A percentile compares a stretch with the other conserved stretches of the same genome.
Conservation (phyloP, 2,329 filamentous ascomycete genomes). For the Aureobasidium musti region DNA sequence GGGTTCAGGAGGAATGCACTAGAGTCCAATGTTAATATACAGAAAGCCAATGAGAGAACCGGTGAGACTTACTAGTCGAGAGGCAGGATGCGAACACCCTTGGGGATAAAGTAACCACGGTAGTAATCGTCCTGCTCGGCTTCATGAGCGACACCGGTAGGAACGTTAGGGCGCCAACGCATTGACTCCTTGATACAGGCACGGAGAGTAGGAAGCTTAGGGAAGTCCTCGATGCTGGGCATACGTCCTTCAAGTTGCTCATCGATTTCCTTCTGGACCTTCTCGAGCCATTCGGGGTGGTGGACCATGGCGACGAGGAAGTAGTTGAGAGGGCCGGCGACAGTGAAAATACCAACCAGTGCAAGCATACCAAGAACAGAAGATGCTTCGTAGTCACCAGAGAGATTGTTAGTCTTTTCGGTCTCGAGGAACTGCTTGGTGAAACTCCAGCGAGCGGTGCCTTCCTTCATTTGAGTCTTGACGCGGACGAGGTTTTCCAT, state of each 20-base stretch:
- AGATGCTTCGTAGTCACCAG: constrained; percentile 43
- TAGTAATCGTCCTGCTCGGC: constrained; percentile 56
- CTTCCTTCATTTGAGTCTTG: constrained; percentile 45
- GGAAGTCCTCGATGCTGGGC: constrained; percentile 46
- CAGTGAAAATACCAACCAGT: constrained; percentile 42
- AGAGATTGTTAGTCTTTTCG: constrained; percentile 39
- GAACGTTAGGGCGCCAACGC: constrained; percentile 55
- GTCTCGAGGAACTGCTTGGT: constrained; percentile 50
- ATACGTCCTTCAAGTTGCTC: constrained; percentile 47
- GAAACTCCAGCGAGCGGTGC: constrained; percentile 47
- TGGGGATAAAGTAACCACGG: constrained; percentile 56
- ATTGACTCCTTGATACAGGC: constrained; percentile 42
- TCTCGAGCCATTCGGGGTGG: constrained; percentile 52
- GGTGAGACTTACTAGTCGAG: constrained; percentile 51
- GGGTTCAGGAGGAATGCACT: constrained; percentile 62
- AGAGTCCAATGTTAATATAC: constrained; percentile 6
- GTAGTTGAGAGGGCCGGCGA: constrained; percentile 38
- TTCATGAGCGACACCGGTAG: constrained; percentile 58
- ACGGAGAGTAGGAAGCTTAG: constrained; percentile 39
- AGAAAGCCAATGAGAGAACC: background rate
- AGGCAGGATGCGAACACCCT: constrained; percentile 56
- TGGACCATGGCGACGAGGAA: constrained; percentile 49
- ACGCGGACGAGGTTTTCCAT: constrained; percentile 50
- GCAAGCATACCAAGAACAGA: constrained; percentile 43
- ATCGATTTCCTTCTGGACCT: constrained; percentile 51